A percentile compares a stretch with the other conserved stretches of the same genome.
Conservation (phyloP, 495 filamentous ascomycete species). For the Penicillium lagena region DNA sequence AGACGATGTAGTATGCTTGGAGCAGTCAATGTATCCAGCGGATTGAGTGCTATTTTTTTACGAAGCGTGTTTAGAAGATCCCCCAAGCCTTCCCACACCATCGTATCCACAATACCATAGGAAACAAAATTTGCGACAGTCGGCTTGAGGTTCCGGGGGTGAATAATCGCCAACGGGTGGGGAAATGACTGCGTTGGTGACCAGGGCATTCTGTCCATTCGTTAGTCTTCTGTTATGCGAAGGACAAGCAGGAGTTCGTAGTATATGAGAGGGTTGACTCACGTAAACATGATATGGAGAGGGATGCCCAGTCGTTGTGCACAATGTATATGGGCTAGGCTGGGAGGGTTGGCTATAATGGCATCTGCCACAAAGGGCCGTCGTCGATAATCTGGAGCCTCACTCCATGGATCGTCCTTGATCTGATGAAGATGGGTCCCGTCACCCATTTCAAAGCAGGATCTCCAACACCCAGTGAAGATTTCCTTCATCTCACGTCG, state of each 20-base stretch:
- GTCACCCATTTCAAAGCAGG: constrained; percentile 61
- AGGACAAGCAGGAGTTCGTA: constrained; percentile 42
- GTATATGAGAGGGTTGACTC: constrained; percentile 14
- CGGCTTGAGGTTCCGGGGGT: constrained; percentile 44
- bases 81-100: constrained; percentile 76
- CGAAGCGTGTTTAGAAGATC: constrained; percentile 71
- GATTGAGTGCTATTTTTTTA: constrained; percentile 58
- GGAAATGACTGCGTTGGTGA: constrained; percentile 45
- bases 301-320: constrained; percentile 75
- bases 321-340: constrained; percentile 75
- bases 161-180: constrained; percentile 50
- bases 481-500: constrained; percentile 63
- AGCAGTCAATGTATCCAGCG: constrained; percentile 59
- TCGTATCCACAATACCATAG: constrained; percentile 70
- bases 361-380: constrained; percentile 70
- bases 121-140: constrained; percentile 64
- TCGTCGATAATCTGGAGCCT: constrained; percentile 23
- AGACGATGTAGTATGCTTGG: constrained; percentile 58
- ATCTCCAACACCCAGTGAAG: constrained; percentile 70
- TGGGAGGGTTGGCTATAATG: constrained; percentile 81
- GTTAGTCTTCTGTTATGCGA: constrained; percentile 30
- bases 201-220: constrained; percentile 50
- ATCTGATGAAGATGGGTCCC: constrained; percentile 39
- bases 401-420: constrained; percentile 33
- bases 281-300: constrained; percentile 79